Evolutionary conservation across 371 early-diverging fungal species (phyloP), one percentile per base, ranked within the genome.

Genomic region (Mucor saturninus): DNA sequence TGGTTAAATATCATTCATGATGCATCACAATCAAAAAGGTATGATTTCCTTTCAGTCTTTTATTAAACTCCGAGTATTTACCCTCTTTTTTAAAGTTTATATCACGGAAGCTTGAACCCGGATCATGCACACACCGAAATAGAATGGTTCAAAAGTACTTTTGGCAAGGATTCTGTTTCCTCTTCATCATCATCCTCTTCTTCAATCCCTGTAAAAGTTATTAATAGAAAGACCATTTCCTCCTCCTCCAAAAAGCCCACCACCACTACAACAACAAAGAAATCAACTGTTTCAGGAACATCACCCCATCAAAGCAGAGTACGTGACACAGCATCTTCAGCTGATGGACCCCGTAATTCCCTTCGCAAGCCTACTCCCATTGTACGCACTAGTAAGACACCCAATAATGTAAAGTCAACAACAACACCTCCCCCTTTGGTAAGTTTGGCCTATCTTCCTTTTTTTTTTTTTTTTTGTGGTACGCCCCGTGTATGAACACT

Each of bases 1-100:
- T 71, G 73, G 73, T 61, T 42, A 46, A 49, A 49, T 35, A 56
- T 70, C 35, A 49, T 63, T 28, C 48, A 57, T n/a, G 37, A 61
- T 52, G 43, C 46, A 56, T 28, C 43, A 42, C 48, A 15, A 45
- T 46, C 57, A 49, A 58, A 58, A 49, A 58, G 58, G 58, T 49
- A 58, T 37, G 5, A 2, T 37, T 50, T 21, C 26, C 8, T 46
- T 21, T 21, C 21, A 21, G 21, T 21, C 21, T 21, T 46, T 5
- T 8, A 21, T 46, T 21, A 7, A 21, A 46, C n/a, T 46, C n/a
- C 21, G 39, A 8, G 11, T 38, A 38, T 8, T 8, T 38, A 38
- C 39, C 6, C 14, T 14, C 28, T 31, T 42, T 29, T 26, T 7
- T 26, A 53, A 11, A 45, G 37, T 35, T 57, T 57, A 15, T 11